These are phyloP conservation scores for Adansonia grandidieri DNA, from an alignment of 441 rosid species.

Conservation along the genomic window DNA sequence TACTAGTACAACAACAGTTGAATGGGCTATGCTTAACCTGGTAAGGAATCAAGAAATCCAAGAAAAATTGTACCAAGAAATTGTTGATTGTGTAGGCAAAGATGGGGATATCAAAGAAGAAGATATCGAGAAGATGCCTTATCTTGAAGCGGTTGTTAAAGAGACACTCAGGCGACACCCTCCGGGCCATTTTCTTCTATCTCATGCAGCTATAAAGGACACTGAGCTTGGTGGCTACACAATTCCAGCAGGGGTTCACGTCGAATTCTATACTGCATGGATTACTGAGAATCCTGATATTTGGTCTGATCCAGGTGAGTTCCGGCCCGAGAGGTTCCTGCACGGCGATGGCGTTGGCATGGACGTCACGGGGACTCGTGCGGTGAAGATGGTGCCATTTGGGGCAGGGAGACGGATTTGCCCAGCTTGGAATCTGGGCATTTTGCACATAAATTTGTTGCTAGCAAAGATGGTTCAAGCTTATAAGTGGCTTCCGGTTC, in stretches of 20 bases:
- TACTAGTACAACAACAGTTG: conserved; percentile 76
- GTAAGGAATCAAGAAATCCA: conserved; percentile 68
- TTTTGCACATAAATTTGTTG: conserved; percentile 66
- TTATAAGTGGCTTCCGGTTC: conserved; percentile 69
- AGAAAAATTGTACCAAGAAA: conserved; percentile 66
- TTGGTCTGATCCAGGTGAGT: conserved; percentile 72
- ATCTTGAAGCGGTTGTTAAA: conserved; percentile 67
- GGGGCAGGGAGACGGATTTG: conserved; percentile 94
- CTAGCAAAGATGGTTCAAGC: conserved; percentile 86
- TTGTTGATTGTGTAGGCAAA: conserved; percentile 55
- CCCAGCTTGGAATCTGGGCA: conserved; percentile 82
- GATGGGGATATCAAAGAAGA: conserved; percentile 61
- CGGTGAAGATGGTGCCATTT: conserved; percentile 77
- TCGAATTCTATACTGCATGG: conserved; percentile 95
- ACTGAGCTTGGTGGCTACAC: conserved; percentile 71
- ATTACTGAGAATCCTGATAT: conserved; percentile 72
- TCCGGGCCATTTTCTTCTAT: conserved; percentile 83
- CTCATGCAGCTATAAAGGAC: conserved; percentile 71
- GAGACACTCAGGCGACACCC: conserved; percentile 95
- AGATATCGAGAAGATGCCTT: conserved; percentile 66
- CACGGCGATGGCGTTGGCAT: conserved; percentile 73
- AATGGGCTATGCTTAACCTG: conserved; percentile 81
- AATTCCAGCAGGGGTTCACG: conserved; percentile 63
- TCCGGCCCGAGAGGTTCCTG: conserved; percentile 80
- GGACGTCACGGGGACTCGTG: conserved; percentile 82